These are phyloP conservation scores for Fraxinus cuspidata DNA, from an alignment of 257 asterid genomes.

Conservation along the genomic window DNA sequence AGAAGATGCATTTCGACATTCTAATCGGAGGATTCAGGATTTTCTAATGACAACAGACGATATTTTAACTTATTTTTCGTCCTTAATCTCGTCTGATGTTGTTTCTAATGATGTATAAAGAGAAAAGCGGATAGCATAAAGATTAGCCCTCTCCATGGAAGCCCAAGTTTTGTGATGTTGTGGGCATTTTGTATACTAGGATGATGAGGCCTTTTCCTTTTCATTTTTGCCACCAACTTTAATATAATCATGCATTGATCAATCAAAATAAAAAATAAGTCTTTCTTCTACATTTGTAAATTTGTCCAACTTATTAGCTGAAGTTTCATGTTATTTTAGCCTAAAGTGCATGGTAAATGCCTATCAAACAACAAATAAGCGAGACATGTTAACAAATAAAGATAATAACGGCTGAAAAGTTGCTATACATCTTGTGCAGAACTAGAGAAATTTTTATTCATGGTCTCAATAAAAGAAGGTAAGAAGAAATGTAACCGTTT, in stretches of 20 bases:
- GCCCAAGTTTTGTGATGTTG: constrained; percentile 50
- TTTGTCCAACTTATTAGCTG: neutral
- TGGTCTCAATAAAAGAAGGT: too few relatives aligned
- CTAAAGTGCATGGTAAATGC: neutral
- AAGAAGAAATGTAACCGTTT: too few relatives aligned
- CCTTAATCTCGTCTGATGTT: neutral
- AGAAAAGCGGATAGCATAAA: constrained; percentile 39
- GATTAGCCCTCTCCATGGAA: constrained; percentile 60
- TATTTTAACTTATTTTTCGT: neutral
- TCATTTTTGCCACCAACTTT: constrained; percentile 29
- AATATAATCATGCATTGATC: constrained; percentile 31
- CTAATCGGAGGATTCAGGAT: constrained; percentile 24
- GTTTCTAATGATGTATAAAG: neutral
- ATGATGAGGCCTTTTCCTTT: constrained; percentile 53
- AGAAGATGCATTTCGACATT: constrained; percentile 80
- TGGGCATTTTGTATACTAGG: constrained; percentile 55
- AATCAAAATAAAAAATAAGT: constrained; percentile 23
- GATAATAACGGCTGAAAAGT: too few relatives aligned
- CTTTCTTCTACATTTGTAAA: neutral
- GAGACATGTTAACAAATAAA: too few relatives aligned
- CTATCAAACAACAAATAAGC: neutral
- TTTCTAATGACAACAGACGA: neutral
- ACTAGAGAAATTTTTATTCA: too few relatives aligned
- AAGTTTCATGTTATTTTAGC: neutral
- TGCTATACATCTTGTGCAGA: too few relatives aligned